Base-by-base conservation (phyloP, 345 rosid genomes). In the Euphorbia tirucalli region DNA sequence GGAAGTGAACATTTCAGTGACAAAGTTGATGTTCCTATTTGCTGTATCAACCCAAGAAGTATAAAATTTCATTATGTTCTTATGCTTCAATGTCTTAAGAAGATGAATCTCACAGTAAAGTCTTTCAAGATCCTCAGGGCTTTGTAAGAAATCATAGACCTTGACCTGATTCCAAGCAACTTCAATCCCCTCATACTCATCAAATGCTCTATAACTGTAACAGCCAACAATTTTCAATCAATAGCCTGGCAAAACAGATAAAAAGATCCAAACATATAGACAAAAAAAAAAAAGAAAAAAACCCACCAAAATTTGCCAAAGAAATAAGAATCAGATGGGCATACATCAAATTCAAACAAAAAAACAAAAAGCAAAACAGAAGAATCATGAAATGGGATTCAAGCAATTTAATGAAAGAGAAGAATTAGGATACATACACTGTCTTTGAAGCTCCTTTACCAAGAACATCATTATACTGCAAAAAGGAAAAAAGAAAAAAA, bases 141-240 rank as follows among this genome's bases (percentile, higher is more conserved):
- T 89, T 67, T 88, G 97, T 56, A 92, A 62, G 86, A 92, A 92
- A 83, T 92, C 97, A 73, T 87, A 85, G 66, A 95, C 93, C 86
- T 90, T 95, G 79, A 95, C 97, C 78, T 92, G 99, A 77, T 95
- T 95, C 99, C 99, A 95, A 75, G 99, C 99, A 79, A 95, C 96
- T 76, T 95, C 97, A 79, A 89, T 89, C 67, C 97, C 97, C 64
- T 86, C 87, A 70, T 88, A 95, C 84, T 95, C 96, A 82, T 92
- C 97, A 83, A 92, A 90, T 74, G 89, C 99, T 79, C 88, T 87
- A 48, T 95, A 95, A 62, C 99, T 95, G 89, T 61, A 66, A 35
- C 74, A 83, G 25, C 59, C 72, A 69, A 27, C 61, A 56, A 22
- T 25, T 21, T 13, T 74, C 61, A 73, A 79, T 74, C 83, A 72